phyloP scores from a whole-genome alignment of 2,329 filamentous ascomycete species.

The Aspergillus vadensis region DNA sequence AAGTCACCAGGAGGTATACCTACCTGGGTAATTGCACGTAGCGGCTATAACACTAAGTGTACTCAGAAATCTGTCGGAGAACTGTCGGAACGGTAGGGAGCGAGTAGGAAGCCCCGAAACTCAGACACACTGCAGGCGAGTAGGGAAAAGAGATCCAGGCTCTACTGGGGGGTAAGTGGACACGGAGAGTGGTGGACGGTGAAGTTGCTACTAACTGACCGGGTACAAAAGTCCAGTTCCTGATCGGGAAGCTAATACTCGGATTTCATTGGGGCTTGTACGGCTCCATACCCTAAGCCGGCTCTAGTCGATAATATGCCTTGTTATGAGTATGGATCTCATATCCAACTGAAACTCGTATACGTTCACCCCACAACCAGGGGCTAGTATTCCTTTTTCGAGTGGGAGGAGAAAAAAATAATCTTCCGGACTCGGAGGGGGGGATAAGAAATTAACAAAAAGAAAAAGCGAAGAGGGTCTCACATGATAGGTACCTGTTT shows the following conservation, averaged over 20 bases:
- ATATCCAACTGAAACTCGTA: neutral
- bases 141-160: neutral
- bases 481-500: neutral
- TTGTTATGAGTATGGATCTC: neutral
- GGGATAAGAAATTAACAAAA: neutral
- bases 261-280: constrained; percentile 5
- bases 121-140: neutral
- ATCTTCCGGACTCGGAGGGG: neutral
- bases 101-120: neutral
- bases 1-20: neutral
- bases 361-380: neutral
- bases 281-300: neutral
- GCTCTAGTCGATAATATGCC: neutral
- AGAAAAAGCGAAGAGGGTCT: neutral
- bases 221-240: constrained; percentile 9
- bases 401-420: neutral
- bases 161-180: neutral
- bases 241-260: constrained; percentile 1
- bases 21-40: neutral
- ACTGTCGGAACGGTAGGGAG: neutral
- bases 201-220: neutral
- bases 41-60: neutral
- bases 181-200: neutral
- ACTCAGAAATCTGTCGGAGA: neutral
- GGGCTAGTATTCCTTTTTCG: neutral